A percentile compares a stretch with the other conserved stretches of the same genome.
Evolutionary conservation across 2,329 filamentous ascomycete species (phyloP).

Genomic region (Aspergillus jensenii): DNA sequence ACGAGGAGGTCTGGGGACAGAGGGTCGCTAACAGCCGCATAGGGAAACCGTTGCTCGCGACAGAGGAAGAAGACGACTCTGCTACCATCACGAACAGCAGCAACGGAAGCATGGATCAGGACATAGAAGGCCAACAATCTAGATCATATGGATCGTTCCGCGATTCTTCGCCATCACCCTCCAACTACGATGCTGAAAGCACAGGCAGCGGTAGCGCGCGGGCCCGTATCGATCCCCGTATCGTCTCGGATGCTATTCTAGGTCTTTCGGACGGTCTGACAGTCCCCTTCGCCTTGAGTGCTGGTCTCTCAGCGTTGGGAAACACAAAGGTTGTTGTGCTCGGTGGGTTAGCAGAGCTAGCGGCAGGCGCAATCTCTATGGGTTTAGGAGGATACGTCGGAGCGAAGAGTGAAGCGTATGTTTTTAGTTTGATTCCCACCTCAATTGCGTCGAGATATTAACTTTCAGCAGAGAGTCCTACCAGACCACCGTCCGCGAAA

Average conservation of each 20-base stretch:
- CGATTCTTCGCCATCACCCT: conserved; percentile 20
- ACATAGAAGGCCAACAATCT: conserved; percentile 36
- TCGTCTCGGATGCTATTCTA: conserved; percentile 64
- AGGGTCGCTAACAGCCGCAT: conserved; percentile 1
- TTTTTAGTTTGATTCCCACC: not conserved
- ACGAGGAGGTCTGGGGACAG: not conserved
- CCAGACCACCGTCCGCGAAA: conserved; percentile 45
- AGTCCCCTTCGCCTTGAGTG: conserved; percentile 75
- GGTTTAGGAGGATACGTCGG: conserved; percentile 73
- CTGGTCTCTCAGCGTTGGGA: conserved; percentile 63
- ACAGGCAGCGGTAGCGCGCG: conserved; percentile 26
- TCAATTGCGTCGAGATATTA: not conserved
- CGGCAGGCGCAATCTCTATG: conserved; percentile 75
- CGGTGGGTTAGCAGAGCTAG: conserved; percentile 73
- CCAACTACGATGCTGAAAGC: conserved; percentile 19
- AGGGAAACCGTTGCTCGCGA: conserved; percentile 36
- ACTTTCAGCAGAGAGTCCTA: conserved; percentile 42
- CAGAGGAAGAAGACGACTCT: conserved; percentile 15
- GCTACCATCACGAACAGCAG: conserved; percentile 20
- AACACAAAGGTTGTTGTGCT: conserved; percentile 68
- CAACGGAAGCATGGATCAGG: conserved; percentile 22
- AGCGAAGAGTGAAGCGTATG: conserved; percentile 52
- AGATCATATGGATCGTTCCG: conserved; percentile 37
- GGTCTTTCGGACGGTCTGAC: conserved; percentile 77
- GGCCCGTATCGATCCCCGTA: conserved; percentile 42